These are phyloP conservation scores for Leptosphaerulina australis DNA, from an alignment of 2,329 filamentous ascomycete genomes.

Conservation along the genomic window DNA sequence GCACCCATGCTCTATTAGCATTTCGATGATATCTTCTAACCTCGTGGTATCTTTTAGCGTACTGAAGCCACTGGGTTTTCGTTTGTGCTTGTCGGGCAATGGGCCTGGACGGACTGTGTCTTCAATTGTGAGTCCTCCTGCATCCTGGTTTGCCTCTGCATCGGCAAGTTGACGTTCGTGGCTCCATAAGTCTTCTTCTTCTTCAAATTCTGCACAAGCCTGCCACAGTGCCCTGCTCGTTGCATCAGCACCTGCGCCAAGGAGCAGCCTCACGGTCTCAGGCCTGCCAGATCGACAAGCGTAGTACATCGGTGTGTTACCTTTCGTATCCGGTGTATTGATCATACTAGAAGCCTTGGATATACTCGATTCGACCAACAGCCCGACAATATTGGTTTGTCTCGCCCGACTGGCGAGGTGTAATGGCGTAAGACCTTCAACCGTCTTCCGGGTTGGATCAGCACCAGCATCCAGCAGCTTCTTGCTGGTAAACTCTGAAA, in stretches of 20 bases:
- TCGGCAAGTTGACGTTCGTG: background rate
- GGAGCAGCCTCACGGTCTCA: background rate
- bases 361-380: conserved; percentile 23
- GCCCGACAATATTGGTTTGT: conserved; percentile 45
- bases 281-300: background rate
- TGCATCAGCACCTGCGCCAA: background rate
- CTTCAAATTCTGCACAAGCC: background rate
- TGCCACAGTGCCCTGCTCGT: background rate
- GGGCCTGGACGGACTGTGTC: background rate
- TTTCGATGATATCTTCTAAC: background rate
- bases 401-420: conserved; percentile 49
- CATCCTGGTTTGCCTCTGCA: background rate
- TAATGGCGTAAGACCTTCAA: conserved; percentile 48
- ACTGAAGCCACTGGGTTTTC: too few relatives aligned
- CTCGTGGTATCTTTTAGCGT: background rate
- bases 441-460: conserved; percentile 38
- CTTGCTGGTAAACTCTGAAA: conserved; percentile 27
- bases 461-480: conserved; percentile 49
- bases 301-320: background rate
- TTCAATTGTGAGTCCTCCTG: background rate
- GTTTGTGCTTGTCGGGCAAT: background rate
- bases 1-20: background rate
- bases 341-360: background rate
- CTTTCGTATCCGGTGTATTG: background rate
- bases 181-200: background rate